Evolutionary conservation across 805 yeast species (phyloP).

Genomic region (fission yeast (Schizosaccharomyces pombe)): DNA sequence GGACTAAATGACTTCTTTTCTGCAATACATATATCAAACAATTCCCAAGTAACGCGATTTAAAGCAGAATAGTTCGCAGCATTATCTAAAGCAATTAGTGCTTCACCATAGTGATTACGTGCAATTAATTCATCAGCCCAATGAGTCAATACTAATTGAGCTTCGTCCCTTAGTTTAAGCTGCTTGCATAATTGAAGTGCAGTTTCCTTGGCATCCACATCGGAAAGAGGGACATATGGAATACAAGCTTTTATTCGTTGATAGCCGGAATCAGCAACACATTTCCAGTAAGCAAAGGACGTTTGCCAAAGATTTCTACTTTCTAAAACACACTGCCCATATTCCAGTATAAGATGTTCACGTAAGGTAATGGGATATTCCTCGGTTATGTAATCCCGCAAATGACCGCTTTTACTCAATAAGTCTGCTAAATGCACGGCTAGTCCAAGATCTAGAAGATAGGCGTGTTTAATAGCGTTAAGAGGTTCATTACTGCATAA

Average conservation of each 20-base stretch:
- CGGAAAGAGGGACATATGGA: background rate
- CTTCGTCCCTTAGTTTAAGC: background rate
- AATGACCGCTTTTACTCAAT: background rate
- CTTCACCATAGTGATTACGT: background rate
- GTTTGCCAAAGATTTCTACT: background rate
- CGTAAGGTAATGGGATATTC: background rate
- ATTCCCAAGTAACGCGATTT: conserved; percentile 3
- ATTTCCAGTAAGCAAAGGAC: conserved; percentile 1
- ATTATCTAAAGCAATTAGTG: background rate
- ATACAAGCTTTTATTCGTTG: background rate
- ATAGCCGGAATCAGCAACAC: background rate
- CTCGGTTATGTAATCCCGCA: background rate
- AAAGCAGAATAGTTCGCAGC: background rate
- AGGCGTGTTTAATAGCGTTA: background rate
- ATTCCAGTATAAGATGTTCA: background rate
- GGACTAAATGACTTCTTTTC: background rate
- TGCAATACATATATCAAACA: background rate
- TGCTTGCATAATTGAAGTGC: background rate
- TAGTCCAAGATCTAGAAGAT: background rate
- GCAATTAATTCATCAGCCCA: background rate
- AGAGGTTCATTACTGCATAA: background rate
- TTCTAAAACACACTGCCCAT: background rate
- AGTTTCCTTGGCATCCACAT: background rate
- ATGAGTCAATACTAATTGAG: background rate
- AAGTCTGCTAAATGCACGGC: conserved; percentile 1